Percentiles rank a stretch among this genome's conserved stretches.
These are phyloP conservation scores for Kingdonia uniflora DNA, from an alignment of 164 flowering plant genomes.

Conservation along the genomic window DNA sequence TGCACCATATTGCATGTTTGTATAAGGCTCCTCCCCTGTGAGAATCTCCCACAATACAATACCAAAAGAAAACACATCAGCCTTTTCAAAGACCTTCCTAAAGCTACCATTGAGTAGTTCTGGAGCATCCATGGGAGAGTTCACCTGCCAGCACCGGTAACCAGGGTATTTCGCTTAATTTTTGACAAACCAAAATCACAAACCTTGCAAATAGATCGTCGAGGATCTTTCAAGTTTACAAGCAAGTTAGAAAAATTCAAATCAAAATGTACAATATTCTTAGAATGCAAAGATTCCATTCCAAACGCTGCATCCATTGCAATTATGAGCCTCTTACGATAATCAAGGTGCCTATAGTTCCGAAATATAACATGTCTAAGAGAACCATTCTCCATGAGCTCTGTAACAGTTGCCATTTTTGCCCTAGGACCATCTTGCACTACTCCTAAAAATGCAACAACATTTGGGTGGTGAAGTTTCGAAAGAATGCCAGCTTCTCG, in stretches of 20 bases:
- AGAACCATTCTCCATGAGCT: slow-evolving; percentile 97
- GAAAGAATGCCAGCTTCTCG: slow-evolving; percentile 90
- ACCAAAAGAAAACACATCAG: background rate
- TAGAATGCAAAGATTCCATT: slow-evolving; percentile 93
- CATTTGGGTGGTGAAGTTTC: too few species aligned
- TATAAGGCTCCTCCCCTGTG: background rate
- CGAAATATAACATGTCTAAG: slow-evolving; percentile 83
- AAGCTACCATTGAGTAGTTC: background rate
- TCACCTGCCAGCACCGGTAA: background rate
- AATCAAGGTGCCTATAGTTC: slow-evolving; percentile 86
- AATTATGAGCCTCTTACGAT: slow-evolving; percentile 90
- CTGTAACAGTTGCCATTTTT: too few species aligned
- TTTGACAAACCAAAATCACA: background rate
- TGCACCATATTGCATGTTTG: background rate
- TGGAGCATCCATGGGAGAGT: slow-evolving; percentile 91
- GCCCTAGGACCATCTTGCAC: slow-evolving; percentile 97
- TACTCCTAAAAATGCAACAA: slow-evolving; percentile 93
- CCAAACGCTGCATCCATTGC: slow-evolving; percentile 97
- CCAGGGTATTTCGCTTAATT: background rate
- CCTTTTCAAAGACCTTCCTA: background rate
- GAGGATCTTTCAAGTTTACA: too few species aligned
- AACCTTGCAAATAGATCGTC: slow-evolving; percentile 93
- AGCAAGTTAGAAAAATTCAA: slow-evolving; percentile 91
- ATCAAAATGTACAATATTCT: slow-evolving; percentile 92
- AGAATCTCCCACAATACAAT: background rate